These are phyloP conservation scores for Microbotryomycetes sp. DNA, from an alignment of 1,284 basidiomycete species.

Conservation along the genomic window DNA sequence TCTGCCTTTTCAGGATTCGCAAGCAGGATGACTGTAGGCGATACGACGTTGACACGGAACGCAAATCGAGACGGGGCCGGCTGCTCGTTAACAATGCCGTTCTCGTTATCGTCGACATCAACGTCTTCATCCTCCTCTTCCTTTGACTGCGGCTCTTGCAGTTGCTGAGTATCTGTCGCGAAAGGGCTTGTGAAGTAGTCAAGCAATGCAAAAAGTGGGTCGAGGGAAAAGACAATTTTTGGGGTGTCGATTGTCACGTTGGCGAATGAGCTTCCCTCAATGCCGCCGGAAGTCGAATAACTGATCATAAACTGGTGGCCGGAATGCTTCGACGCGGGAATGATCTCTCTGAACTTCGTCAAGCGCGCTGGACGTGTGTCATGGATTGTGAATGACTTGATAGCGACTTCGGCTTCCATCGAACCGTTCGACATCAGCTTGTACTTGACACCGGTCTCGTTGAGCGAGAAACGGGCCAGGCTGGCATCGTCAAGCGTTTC, in stretches of 20 bases:
- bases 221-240: conserved; percentile 84
- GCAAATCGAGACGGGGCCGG: conserved; percentile 39
- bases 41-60: conserved; percentile 83
- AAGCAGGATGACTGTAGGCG: conserved; percentile 81
- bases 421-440: conserved; percentile 79
- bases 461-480: conserved; percentile 78
- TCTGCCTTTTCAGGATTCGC: conserved; percentile 73
- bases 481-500: conserved; percentile 65
- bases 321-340: conserved; percentile 74
- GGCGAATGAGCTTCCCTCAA: conserved; percentile 56
- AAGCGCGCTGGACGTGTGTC: conserved; percentile 70
- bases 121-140: conserved; percentile 18
- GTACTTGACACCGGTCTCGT: conserved; percentile 67
- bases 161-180: conserved; percentile 1
- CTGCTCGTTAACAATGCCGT: conserved; percentile 12
- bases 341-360: conserved; percentile 88
- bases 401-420: conserved; percentile 74
- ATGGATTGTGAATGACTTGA: conserved; percentile 84
- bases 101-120: conserved; percentile 29
- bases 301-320: conserved; percentile 91
- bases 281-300: conserved; percentile 63
- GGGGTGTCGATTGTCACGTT: conserved; percentile 90
- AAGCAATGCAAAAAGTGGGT: conserved; percentile 81
- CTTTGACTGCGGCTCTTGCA: not conserved
- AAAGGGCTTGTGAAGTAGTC: conserved; percentile 74